Percentiles rank a stretch among this genome's conserved stretches.
These are phyloP conservation scores for Simmondsia chinensis DNA, from an alignment of 148 eudicot genomes.

Conservation along the genomic window DNA sequence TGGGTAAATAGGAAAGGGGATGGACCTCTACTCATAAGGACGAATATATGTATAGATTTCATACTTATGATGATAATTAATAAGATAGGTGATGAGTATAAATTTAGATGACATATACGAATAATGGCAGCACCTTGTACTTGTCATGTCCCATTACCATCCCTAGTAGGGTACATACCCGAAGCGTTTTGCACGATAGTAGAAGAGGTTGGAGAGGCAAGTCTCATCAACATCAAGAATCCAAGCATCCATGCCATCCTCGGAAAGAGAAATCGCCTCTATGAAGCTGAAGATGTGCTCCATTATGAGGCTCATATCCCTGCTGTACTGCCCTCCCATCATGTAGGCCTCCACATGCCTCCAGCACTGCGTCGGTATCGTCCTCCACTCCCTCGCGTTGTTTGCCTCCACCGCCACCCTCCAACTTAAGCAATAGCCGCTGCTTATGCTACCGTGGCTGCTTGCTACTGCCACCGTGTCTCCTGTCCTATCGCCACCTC, in stretches of 20 bases:
- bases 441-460: slow-evolving; percentile 4
- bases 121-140: too few relatives aligned
- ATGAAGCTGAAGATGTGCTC: slow-evolving; percentile 36
- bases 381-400: slow-evolving; percentile 61
- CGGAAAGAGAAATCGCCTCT: slow-evolving; percentile 18
- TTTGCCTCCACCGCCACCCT: slow-evolving; percentile 70
- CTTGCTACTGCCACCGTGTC: not conserved
- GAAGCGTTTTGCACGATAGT: slow-evolving; percentile 44
- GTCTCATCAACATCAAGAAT: slow-evolving; percentile 76
- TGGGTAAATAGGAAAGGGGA: too few relatives aligned
- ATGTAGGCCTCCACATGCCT: slow-evolving; percentile 51
- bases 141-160: too few relatives aligned
- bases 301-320: slow-evolving; percentile 36
- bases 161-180: slow-evolving; percentile 59
- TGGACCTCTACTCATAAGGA: too few relatives aligned
- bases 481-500: not conserved
- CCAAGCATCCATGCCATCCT: slow-evolving; percentile 71
- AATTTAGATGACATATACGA: too few relatives aligned
- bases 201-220: slow-evolving; percentile 63
- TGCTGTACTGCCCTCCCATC: slow-evolving; percentile 56
- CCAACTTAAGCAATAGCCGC: slow-evolving; percentile 69
- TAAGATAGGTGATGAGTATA: too few relatives aligned
- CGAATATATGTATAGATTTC: not conserved
- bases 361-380: slow-evolving; percentile 51
- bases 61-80: not conserved